Conservation (phyloP, 495 filamentous ascomycete species). For the Penicillium tannophilum region DNA sequence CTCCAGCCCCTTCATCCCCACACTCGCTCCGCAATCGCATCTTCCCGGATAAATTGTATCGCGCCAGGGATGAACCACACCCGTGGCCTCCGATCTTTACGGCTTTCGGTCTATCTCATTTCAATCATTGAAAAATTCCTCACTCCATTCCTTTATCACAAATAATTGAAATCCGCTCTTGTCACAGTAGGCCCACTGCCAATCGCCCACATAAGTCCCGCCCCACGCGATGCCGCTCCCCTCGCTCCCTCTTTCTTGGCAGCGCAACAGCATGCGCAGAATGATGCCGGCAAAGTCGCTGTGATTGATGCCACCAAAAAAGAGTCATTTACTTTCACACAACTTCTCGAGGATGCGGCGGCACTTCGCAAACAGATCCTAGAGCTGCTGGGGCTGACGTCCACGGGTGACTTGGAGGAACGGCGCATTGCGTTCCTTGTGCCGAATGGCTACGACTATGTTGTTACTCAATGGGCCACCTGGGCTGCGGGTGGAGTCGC, state of each 20-base stretch:
- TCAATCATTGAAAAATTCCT: not conserved
- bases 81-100: not conserved
- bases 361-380: constrained; percentile 64
- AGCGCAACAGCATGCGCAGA: constrained; percentile 48
- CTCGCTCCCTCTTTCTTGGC: constrained; percentile 74
- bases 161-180: not conserved
- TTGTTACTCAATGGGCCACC: constrained; percentile 63
- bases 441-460: constrained; percentile 92
- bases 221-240: constrained; percentile 51
- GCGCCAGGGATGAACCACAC: not conserved
- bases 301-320: constrained; percentile 73
- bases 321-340: constrained; percentile 74
- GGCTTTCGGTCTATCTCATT: not conserved
- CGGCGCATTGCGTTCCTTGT: constrained; percentile 79
- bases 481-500: constrained; percentile 47
- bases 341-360: constrained; percentile 75
- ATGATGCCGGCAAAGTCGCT: constrained; percentile 67
- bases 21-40: not conserved
- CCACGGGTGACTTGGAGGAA: constrained; percentile 61
- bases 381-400: constrained; percentile 42
- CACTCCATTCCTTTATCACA: not conserved
- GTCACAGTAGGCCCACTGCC: not conserved
- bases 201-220: not conserved
- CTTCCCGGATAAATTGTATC: not conserved
- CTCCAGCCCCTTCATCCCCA: not conserved